Base-by-base conservation (phyloP, 208 protist genomes). In the Jaenimonas drosophilae region DNA sequence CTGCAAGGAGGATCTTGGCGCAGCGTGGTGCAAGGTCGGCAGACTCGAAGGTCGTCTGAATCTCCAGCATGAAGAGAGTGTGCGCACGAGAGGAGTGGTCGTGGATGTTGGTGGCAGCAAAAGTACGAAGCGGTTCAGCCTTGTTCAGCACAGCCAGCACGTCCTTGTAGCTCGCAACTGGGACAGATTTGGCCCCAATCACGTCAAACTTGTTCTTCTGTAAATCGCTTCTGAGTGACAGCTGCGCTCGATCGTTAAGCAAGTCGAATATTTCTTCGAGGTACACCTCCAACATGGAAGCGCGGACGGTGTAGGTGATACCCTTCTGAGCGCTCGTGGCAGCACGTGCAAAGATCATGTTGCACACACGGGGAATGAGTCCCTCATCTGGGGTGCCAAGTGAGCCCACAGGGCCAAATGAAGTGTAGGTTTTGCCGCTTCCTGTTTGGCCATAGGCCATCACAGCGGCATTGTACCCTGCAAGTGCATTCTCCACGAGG, bases 271-370 rank as follows among this genome's bases (percentile, higher is more conserved):
- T 84, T 43, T 90, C 76, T 49, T 98, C 96, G 48, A 97, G 88
- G 71, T 98, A 98, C 25, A 98, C 90, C 62, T 98, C 95, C 36
- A 98, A 51, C 75, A 96, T 97, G 14, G 78, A 94, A 16, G 54
- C 77, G 11, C 46, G 51, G 30, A 87, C 63, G 33, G 66, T 70
- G 59, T 80, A 80, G 49, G 42, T 60, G 29, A 82, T 60, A 21
- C 77, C 77, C 56, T 76, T 79, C 60, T 87, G 68, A 17, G 56
- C 61, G 39, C 63, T 68, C 45, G 49, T 63, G 12, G 52, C 49
- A 32, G 72, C 77, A 31, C 72, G 68, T 23, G 52, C 59, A 45
- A 91, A 91, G 40, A 91, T 71, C 73, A 83, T 83, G 44, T 88
- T 77, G 63, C 77, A 91, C 24, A 91, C 65, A 20, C 83, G 77